These are phyloP conservation scores for Termitomyces sp. DNA, from an alignment of 768 basidiomycete species.

Conservation along the genomic window DNA sequence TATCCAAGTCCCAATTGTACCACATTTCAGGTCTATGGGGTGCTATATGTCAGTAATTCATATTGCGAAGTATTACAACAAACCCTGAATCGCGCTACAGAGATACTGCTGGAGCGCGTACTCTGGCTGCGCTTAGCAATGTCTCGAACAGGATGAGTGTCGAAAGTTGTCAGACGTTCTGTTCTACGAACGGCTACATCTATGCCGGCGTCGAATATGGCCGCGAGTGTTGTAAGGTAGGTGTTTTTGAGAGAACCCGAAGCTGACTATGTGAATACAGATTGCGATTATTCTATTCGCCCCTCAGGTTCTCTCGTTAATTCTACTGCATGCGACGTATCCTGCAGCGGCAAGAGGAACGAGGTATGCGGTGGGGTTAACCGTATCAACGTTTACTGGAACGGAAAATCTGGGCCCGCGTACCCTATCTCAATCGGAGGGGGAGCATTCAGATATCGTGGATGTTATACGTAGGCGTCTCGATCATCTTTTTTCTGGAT, in stretches of 20 bases:
- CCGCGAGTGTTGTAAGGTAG: constrained; percentile 4
- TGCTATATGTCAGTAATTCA: not conserved
- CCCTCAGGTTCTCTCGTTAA: not conserved
- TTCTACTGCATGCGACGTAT: not conserved
- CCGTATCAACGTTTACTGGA: constrained; percentile 7
- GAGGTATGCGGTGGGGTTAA: constrained; percentile 1
- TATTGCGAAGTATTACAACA: too few species aligned
- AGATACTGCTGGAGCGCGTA: not conserved
- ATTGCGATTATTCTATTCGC: constrained; percentile 6
- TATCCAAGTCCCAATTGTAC: not conserved
- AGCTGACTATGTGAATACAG: not conserved
- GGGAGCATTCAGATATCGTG: constrained; percentile 6
- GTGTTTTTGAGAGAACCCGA: not conserved
- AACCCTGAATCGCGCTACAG: not conserved
- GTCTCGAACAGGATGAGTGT: not conserved
- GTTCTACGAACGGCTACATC: constrained; percentile 1
- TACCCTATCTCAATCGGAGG: not conserved
- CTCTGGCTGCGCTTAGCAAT: not conserved
- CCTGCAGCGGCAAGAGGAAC: constrained; percentile 3
- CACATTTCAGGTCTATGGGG: not conserved
- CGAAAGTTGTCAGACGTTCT: constrained; percentile 7
- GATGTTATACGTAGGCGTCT: constrained; percentile 9
- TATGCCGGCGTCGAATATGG: constrained; percentile 7
- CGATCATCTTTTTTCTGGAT: not conserved
- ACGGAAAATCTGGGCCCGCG: constrained; percentile 1